Base-by-base conservation (phyloP, 225 moss, liverwort and hornwort species). In the Polytrichum commune region DNA sequence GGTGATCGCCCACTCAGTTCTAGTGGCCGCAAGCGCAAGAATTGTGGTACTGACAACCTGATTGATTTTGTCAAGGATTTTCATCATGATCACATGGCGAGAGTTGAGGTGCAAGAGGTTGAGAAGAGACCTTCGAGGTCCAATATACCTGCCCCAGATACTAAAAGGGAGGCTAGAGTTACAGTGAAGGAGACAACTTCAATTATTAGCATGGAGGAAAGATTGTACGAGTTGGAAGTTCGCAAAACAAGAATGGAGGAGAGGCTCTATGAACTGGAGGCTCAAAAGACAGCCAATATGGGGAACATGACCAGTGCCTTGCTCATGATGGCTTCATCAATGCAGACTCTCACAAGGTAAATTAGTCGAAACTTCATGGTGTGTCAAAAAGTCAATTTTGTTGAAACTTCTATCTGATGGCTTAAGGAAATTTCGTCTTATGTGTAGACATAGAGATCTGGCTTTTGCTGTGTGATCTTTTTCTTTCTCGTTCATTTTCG, bases 11-110 rank as follows among this genome's bases (percentile, higher is more conserved):
- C 65, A 18, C 70, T 28, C 0, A 20, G 58, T 19, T 70, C 70
- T 9, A 28, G 16, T 29, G 70, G 70, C 13, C 27, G 70, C 6
- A 70, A 70, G 22, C 20, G 70, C 18, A 60, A 22, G 30, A 16
- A 29, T 1, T 29, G 5, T 54, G 70, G 30, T 13, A 70, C 70
- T 60, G 58, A 70, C 20, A 58, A 70, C 23, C 29, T 60, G 5
- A 29, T 60, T 7, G 70, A 70, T 30, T 70, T 70, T 60, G 29
- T 70, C 3, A 70, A 70, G 22, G 70, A 70, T 20, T 70, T 70
- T 7, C 58, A 32, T 29, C 27, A 70, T 22, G 70, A 70, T 32
- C 60, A 56, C 58, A 27, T 70, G 57, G 13, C 19, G 5, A 28
- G 70, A 32, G 9, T 33, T 1, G 57, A 70, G 0, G 3, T 27